Conservation (phyloP, 1,139 yeast species). For the Hyphopichia wangnamkhiaoensis region DNA sequence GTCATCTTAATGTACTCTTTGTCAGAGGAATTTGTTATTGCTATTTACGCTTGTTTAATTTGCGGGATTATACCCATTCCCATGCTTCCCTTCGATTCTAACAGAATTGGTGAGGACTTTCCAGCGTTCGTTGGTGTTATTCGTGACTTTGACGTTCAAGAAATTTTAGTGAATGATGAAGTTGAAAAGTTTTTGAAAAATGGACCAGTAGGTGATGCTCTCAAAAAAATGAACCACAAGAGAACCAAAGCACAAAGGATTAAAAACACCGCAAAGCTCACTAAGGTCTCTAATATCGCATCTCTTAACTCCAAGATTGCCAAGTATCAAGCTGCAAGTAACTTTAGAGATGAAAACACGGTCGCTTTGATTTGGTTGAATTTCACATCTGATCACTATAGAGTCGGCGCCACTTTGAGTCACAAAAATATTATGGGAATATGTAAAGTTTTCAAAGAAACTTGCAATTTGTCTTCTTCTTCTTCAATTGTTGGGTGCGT, state of each 20-base stretch:
- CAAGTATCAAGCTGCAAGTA: constrained; percentile 44
- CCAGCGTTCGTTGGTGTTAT: constrained; percentile 67
- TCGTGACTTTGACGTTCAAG: constrained; percentile 68
- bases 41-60: constrained; percentile 82
- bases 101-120: constrained; percentile 72
- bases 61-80: constrained; percentile 85
- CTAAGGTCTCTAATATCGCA: constrained; percentile 55
- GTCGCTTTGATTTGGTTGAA: constrained; percentile 64
- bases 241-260: constrained; percentile 52
- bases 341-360: constrained; percentile 43
- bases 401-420: constrained; percentile 63
- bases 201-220: constrained; percentile 63
- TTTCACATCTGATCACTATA: constrained; percentile 72
- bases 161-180: constrained; percentile 77
- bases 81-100: constrained; percentile 70
- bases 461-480: constrained; percentile 76
- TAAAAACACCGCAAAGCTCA: constrained; percentile 68
- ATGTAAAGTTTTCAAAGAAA: constrained; percentile 89
- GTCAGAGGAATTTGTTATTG: constrained; percentile 82
- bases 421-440: constrained; percentile 71
- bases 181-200: constrained; percentile 70
- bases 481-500: constrained; percentile 84
- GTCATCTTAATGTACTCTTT: constrained; percentile 84
- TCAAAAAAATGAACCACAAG: constrained; percentile 55
- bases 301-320: constrained; percentile 47